Evolutionary conservation across 139 green algal genomes (phyloP).

Genomic region (Coelastrella sp.): DNA sequence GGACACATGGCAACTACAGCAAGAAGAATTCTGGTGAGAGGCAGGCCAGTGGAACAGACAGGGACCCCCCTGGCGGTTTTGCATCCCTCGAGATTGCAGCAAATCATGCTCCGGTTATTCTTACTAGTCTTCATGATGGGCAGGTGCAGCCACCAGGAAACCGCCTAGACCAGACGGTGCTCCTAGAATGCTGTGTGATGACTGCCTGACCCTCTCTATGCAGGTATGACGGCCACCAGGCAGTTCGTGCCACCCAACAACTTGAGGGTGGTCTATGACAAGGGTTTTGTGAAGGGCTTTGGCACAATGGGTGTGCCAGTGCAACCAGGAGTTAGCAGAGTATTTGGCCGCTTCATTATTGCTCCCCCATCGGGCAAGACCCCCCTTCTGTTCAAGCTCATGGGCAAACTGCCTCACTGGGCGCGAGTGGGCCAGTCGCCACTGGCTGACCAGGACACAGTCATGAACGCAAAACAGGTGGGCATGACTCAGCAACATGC

Average conservation of each 20-base stretch:
- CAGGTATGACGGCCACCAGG: conserved; percentile 16
- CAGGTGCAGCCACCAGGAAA: too few relatives aligned
- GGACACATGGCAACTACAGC: conserved; percentile 21
- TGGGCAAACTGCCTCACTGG: conserved; percentile 52
- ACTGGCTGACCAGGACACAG: conserved; percentile 48
- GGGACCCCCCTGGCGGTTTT: too few relatives aligned
- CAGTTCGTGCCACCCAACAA: conserved; percentile 44
- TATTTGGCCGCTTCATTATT: conserved; percentile 33
- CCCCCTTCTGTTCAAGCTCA: background rate
- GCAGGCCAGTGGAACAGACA: too few relatives aligned
- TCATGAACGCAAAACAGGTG: conserved; percentile 53
- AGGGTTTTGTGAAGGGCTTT: conserved; percentile 33
- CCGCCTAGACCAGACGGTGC: too few relatives aligned
- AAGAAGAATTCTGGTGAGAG: background rate
- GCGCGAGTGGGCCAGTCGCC: background rate
- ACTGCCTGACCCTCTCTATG: background rate
- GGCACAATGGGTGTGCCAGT: conserved; percentile 38
- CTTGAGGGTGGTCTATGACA: conserved; percentile 40
- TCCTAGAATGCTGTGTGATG: background rate
- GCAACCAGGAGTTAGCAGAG: conserved; percentile 37
- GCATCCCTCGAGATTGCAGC: too few relatives aligned
- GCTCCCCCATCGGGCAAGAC: background rate
- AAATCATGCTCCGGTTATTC: too few relatives aligned
- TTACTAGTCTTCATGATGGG: too few relatives aligned
- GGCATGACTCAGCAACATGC: background rate